Base-by-base conservation (phyloP, 306 rosid species). In the Aeschynomene evenia region DNA sequence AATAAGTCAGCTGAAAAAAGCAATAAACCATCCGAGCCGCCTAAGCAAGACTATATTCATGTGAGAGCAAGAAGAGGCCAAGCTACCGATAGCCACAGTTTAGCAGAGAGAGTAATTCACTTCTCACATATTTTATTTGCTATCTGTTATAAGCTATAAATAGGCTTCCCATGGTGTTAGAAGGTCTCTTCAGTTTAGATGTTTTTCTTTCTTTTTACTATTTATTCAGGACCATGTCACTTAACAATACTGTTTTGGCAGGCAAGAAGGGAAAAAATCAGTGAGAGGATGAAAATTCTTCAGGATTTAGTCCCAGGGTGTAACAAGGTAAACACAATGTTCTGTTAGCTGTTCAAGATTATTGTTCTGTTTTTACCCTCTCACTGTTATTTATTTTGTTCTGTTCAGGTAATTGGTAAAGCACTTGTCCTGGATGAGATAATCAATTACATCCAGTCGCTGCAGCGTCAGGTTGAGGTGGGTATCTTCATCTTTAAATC, bases 51-150 rank as follows among this genome's bases (percentile, higher is more conserved):
- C 63, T 91, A 82, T 79, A 91, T 91, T 76, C 98, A 91, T 66
- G 98, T 91, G 61, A 84, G 98, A 84, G 98, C 95, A 19, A 84
- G 96, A 81, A 82, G 98, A 77, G 98, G 98, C 75, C 96, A 91
- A 85, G 98, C 98, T 48, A 91, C 98, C 3, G 98, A 91, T 79
- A 91, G 92, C 80, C 98, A 91, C 83, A 89, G 98, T 76, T 83
- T 91, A 24, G 98, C 96, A 19, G 98, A 91, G 67, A 87, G 98
- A 81, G 98, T 91, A 87, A 84, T 66, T 63, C 63, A 8, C 67
- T 53, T 56, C 34, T 20, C 56, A 55, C 36, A 46, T 36, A 15
- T 40, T 69, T 10, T 56, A 20, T 46, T 36, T 84, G n/a, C 68
- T 12, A 40, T 70, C 55, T 79, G 11, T 50, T 50, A 20, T 60